Percentiles rank a stretch among this genome's conserved stretches.
These are phyloP conservation scores for Globisporangium paroecandrum DNA, from an alignment of 352 stramenopile genomes.

Conservation along the genomic window DNA sequence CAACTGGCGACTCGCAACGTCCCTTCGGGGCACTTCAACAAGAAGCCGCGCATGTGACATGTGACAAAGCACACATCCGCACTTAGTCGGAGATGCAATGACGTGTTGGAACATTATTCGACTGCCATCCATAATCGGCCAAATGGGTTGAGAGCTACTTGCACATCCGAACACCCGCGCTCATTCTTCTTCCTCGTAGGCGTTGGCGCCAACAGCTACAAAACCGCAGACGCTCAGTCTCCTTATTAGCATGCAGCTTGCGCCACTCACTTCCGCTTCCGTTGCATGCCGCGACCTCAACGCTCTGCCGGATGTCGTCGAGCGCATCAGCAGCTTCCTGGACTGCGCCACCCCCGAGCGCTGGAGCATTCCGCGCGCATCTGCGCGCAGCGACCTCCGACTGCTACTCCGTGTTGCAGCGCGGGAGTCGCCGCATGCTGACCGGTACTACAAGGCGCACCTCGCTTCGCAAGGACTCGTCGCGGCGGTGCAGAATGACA, in stretches of 20 bases:
- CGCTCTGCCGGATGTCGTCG: neutral
- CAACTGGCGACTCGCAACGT: neutral
- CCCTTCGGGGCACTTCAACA: neutral
- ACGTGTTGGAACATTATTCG: neutral
- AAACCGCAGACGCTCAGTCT: neutral
- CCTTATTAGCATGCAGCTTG: neutral
- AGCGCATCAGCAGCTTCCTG: constrained; percentile 2
- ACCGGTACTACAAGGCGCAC: neutral
- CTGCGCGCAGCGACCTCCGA: neutral
- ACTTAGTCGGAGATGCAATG: neutral
- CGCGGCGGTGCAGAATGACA: neutral
- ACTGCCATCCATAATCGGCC: neutral
- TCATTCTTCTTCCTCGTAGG: neutral
- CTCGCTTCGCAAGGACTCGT: neutral
- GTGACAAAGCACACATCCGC: neutral
- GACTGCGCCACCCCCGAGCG: constrained; percentile 1
- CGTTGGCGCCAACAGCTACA: neutral
- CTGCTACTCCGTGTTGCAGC: neutral
- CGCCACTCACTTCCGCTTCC: neutral
- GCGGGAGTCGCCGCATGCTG: neutral
- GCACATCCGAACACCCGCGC: neutral
- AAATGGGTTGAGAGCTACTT: neutral
- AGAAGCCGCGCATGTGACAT: neutral
- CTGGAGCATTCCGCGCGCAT: neutral
- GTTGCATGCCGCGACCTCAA: neutral